Evolutionary conservation across 257 asterid species (phyloP).

Genomic region (Datura wrightii): DNA sequence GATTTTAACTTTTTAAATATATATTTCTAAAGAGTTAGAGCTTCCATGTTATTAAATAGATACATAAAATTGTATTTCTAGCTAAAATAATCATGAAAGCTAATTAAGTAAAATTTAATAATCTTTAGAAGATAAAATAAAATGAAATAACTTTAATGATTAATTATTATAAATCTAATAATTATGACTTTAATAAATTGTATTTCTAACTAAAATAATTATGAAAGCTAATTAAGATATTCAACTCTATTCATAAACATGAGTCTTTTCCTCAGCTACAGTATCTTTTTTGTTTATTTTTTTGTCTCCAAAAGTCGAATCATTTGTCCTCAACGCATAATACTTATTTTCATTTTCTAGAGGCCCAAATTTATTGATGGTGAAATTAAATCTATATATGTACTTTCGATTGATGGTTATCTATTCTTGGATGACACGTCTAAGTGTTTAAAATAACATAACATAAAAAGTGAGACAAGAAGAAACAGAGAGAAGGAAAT

Average conservation of each 20-base stretch:
- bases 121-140: too few species aligned
- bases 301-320: too few species aligned
- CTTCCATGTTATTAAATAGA: not conserved
- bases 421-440: not conserved
- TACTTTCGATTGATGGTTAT: not conserved
- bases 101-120: too few species aligned
- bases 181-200: too few species aligned
- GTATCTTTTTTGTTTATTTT: too few species aligned
- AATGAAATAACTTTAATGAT: not conserved
- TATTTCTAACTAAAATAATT: too few species aligned
- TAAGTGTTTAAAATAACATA: not conserved
- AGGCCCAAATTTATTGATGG: not conserved
- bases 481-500: not conserved
- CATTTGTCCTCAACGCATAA: too few species aligned
- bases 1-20: too few species aligned
- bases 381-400: too few species aligned
- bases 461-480: constrained; percentile 5
- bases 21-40: not conserved
- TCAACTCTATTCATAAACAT: not conserved
- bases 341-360: not conserved
- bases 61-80: not conserved
- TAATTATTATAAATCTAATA: too few species aligned
- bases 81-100: too few species aligned
- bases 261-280: not conserved
- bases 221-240: not conserved